Base-by-base conservation (phyloP, 164 flowering plant species). In the Cinnamomum micranthum region DNA sequence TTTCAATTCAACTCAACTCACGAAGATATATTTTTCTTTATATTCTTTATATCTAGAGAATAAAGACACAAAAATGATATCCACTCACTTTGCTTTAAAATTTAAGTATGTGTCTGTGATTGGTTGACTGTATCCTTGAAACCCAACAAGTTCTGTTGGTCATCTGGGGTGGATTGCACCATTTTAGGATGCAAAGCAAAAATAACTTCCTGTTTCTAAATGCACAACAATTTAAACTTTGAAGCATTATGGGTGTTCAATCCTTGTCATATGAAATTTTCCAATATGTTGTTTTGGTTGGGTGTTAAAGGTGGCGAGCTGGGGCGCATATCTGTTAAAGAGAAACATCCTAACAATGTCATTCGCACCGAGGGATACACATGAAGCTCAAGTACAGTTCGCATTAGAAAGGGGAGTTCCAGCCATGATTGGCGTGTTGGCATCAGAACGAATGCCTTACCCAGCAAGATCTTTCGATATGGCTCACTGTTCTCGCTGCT, bases 391-490 rank as follows among this genome's bases (percentile, higher is more conserved):
- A 77, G 93, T 92, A 60, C 97, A 92, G 72, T 92, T 92, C 80
- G 95, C 97, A 83, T 90, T 92, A 62, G 97, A 92, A 85, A 81
- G 97, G 71, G 97, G 97, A 68, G 94, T 92, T n/a, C 97, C 95
- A 73, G 95, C 97, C 19, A 88, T 92, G 71, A 91, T 92, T 81
- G 97, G 95, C 79, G 95, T 92, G 71, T 83, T 91, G 74, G 97
- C 94, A 68, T 86, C 95, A 52, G 84, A 91, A 69, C 84, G 86
- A 79, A 73, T 90, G 73, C 97, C 97, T 10, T 92, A 89, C 78
- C 97, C 97, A 58, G 83, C 93, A n/a, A 82, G 89, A 71, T 86
- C 97, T 22, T 92, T 92, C 84, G 95, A 90, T 79, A 89, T 92
- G 97, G 97, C 97, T 28, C 97, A 92, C 68, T 92, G 95, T 81